Evolutionary conservation across 306 rosid genomes (phyloP), one percentile per base, ranked within the genome.

Genomic region (Fragaria vesca): DNA sequence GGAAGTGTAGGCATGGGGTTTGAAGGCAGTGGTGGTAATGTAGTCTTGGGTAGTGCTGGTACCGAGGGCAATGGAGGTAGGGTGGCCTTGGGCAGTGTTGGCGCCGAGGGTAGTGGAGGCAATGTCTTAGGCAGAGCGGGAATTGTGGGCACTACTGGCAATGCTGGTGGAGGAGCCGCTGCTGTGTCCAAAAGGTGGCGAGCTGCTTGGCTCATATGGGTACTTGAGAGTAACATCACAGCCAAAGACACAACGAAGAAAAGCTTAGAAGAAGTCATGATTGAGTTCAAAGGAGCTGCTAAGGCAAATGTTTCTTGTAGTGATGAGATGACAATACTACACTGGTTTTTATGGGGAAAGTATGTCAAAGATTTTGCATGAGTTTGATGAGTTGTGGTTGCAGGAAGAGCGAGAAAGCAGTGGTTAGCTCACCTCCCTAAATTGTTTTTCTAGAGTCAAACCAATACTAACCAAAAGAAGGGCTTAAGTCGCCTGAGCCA

Each of bases 131-230:
- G 74, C 1, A 77, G 69, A 40, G 74, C 16, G 0, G 75, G 58
- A 28, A 54, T 54, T 17, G 38, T 52, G 24, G 81, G 81, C 10
- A 26, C 17, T 34, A 55, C 43, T 9, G 55, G 50, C 55, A 67
- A 8, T 54, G 75, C 32, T 26, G 75, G 68, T 0, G 81, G 45
- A 9, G 75, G 70, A 11, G 81, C 58, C 2, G 38, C 30, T 12
- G 57, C 51, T 34, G 81, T 71, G 40, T 78, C 65, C 62, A 60
- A 34, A 15, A 78, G 81, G 60, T 15, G 63, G 52, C 81, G 81
- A 20, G 81, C 70, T 13, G 71, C 81, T 0, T 24, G 48, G 38
- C 36, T 60, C 45, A 15, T 43, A 13, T 13, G n/a, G 70, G 21
- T 47, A 7, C 46, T 58, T 78, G 72, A 78, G 51, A 78, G 62